phyloP scores from a whole-genome alignment of 1,139 yeast genomes.

The Kurtzmaniella quercitrusa region DNA sequence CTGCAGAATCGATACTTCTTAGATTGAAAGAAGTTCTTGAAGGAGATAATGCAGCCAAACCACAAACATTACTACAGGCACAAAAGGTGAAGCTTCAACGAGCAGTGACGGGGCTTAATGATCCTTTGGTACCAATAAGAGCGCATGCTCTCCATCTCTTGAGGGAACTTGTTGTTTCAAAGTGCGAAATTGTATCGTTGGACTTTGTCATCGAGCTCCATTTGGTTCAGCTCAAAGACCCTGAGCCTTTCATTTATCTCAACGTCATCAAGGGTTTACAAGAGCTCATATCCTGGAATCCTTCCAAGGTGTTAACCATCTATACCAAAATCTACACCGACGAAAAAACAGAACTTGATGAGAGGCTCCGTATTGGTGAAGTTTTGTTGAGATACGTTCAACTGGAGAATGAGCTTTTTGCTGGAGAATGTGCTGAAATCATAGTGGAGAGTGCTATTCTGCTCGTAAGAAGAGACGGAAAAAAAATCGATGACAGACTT shows the following conservation, averaged over 20 bases:
- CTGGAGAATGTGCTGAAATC: slow-evolving; percentile 30
- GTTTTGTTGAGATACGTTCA: slow-evolving; percentile 62
- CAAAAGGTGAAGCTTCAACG: slow-evolving; percentile 25
- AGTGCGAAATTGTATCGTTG: slow-evolving; percentile 47
- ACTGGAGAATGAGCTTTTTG: slow-evolving; percentile 41
- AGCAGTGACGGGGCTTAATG: slow-evolving; percentile 67
- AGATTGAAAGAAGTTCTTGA: slow-evolving; percentile 26
- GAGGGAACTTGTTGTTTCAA: slow-evolving; percentile 50
- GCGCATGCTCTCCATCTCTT: slow-evolving; percentile 80
- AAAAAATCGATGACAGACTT: slow-evolving; percentile 49
- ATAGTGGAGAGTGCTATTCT: slow-evolving; percentile 31
- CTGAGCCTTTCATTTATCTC: slow-evolving; percentile 82
- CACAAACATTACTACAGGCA: slow-evolving; percentile 16
- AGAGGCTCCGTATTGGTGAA: slow-evolving; percentile 73
- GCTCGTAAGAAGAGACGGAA: slow-evolving; percentile 29
- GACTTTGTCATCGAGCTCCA: slow-evolving; percentile 59
- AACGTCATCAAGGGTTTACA: slow-evolving; percentile 79
- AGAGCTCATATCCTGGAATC: slow-evolving; percentile 46
- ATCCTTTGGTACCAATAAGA: slow-evolving; percentile 76
- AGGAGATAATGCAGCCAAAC: slow-evolving; percentile 18
- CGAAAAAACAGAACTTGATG: slow-evolving; percentile 47
- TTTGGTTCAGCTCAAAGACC: slow-evolving; percentile 61
- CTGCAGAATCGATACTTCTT: slow-evolving; percentile 24
- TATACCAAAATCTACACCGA: slow-evolving; percentile 41
- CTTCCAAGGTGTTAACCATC: slow-evolving; percentile 32